phyloP scores from a whole-genome alignment of 1,139 yeast species.

The Taphrina confusa region DNA sequence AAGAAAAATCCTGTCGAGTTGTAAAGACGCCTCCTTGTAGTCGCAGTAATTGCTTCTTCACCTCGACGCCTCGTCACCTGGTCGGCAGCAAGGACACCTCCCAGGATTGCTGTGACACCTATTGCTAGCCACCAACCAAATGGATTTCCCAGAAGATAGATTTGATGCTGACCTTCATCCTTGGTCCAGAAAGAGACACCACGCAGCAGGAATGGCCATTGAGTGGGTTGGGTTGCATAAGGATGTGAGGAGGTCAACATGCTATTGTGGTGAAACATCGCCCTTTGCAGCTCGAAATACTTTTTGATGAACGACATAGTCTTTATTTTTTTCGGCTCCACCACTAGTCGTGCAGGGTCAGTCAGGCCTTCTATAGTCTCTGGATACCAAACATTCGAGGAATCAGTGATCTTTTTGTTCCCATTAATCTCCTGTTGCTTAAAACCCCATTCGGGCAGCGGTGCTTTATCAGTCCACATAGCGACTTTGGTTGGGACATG shows the following conservation, averaged over 20 bases:
- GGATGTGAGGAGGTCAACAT: conserved; percentile 87
- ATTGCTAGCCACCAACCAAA: conserved; percentile 92
- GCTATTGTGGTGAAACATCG: conserved; percentile 92
- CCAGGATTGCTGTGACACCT: conserved; percentile 63
- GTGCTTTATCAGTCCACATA: conserved; percentile 84
- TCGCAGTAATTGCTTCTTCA: conserved; percentile 57
- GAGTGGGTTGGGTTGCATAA: conserved; percentile 86
- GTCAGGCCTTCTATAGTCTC: conserved; percentile 69
- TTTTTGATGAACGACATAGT: conserved; percentile 72
- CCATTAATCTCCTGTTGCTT: conserved; percentile 93
- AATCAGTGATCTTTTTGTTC: conserved; percentile 72
- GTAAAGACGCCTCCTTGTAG: conserved; percentile 72
- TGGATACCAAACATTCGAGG: conserved; percentile 71
- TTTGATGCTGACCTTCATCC: conserved; percentile 64
- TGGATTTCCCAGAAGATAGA: conserved; percentile 85
- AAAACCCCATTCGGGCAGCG: conserved; percentile 93
- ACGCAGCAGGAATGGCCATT: conserved; percentile 89
- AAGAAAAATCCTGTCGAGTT: conserved; percentile 82
- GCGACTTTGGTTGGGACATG: conserved; percentile 89
- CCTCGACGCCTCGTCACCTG: conserved; percentile 76
- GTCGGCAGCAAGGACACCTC: conserved; percentile 69
- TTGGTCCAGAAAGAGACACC: conserved; percentile 98
- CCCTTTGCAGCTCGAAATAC: conserved; percentile 83
- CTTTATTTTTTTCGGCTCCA: conserved; percentile 57
- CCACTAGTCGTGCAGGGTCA: conserved; percentile 60